Evolutionary conservation across 1,284 basidiomycete genomes (phyloP), one percentile per base, ranked within the genome.

Genomic region (Flammula alnicola): DNA sequence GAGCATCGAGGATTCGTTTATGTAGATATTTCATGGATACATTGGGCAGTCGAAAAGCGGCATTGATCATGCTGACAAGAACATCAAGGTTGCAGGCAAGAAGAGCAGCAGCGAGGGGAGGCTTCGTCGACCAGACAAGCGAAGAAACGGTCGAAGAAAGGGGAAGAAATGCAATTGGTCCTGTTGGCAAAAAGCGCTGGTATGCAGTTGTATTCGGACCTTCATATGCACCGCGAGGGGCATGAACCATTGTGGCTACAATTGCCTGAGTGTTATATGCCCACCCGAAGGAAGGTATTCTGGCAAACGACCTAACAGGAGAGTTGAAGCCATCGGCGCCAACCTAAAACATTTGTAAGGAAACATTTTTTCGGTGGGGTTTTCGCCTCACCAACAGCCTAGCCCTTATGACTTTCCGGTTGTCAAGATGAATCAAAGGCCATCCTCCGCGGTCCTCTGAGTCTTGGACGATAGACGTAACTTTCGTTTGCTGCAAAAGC

Each of bases 271-370:
- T 88, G 52, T 91, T 80, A 70, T 99, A 99, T 1, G 86, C 79
- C 88, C 95, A 97, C 2, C 96, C 96, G 61, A 87, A 95, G 0
- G 93, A 90, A 32, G 88, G 77, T 51, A 98, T 98, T 10, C 86
- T 77, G 0, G 95, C 89, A 64, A 91, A 98, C 32, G 83, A 70
- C 40, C 95, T 84, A 12, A 98, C 97, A 6, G 96, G 96, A 1
- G 95, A 98, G 65, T 95, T 95, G 63, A 86, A 86, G 0, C 97
- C 97, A 63, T 99, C 97, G 5, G 97, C 97, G 17, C 97, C 96
- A 32, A 99, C 83, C 87, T 95, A 33, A 19, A 27, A 14, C 9
- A 20, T n/a, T n/a, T n/a, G n/a, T n/a, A n/a, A n/a, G n/a, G n/a
- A n/a, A n/a, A n/a, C n/a, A n/a, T n/a, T n/a, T n/a, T n/a, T n/a